phyloP scores from a whole-genome alignment of 768 basidiomycete species.

The Boletus sp. region DNA sequence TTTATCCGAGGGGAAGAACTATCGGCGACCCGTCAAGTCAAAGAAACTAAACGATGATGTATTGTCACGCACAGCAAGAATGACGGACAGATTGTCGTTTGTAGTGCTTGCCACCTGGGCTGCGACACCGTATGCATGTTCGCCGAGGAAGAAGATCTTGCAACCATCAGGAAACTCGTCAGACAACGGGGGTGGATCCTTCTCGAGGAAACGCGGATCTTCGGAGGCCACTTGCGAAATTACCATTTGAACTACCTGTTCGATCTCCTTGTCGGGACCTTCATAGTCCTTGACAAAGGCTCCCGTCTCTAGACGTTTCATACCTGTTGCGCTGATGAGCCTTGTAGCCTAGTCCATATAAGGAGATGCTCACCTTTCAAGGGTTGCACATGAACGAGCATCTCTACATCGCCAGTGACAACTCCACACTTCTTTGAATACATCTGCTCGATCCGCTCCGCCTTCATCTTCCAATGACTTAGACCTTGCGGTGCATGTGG shows the following conservation, averaged over 20 bases:
- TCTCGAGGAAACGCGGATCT: slow-evolving; percentile 85
- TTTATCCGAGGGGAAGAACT: slow-evolving; percentile 90
- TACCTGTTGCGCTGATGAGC: slow-evolving; percentile 46
- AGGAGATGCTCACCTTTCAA: slow-evolving; percentile 66
- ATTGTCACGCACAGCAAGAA: slow-evolving; percentile 68
- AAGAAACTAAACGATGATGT: neutral
- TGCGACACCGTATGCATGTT: slow-evolving; percentile 93
- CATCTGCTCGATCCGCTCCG: slow-evolving; percentile 75
- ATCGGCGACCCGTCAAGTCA: slow-evolving; percentile 1
- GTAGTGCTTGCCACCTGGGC: slow-evolving; percentile 81
- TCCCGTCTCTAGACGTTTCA: slow-evolving; percentile 85
- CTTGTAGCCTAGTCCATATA: neutral
- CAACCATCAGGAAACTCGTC: slow-evolving; percentile 90
- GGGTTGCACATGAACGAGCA: slow-evolving; percentile 85
- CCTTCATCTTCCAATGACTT: slow-evolving; percentile 75
- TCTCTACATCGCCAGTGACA: slow-evolving; percentile 75
- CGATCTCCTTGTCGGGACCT: slow-evolving; percentile 72
- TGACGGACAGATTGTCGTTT: slow-evolving; percentile 69
- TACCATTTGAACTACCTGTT: slow-evolving; percentile 85
- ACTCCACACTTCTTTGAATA: slow-evolving; percentile 92
- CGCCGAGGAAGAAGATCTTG: slow-evolving; percentile 94
- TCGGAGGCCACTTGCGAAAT: slow-evolving; percentile 80
- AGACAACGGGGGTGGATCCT: slow-evolving; percentile 73
- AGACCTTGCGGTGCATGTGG: slow-evolving; percentile 72
- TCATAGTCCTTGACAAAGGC: slow-evolving; percentile 97